phyloP scores from a whole-genome alignment of 2,329 filamentous ascomycete genomes.

The Ophiostoma sp. region DNA sequence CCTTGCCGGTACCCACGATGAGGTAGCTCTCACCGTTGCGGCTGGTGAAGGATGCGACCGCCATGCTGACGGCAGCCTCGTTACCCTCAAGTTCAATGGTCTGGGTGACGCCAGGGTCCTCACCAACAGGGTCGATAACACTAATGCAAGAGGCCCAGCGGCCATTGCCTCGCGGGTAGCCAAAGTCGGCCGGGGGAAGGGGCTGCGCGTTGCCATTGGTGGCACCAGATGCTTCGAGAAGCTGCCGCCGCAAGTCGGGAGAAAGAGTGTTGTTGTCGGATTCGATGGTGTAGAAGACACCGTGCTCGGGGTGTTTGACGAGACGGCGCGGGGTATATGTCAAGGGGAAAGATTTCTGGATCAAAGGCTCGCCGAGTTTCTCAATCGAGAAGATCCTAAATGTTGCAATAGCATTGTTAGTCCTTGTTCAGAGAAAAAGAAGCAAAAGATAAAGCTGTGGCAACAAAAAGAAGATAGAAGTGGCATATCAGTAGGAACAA shows the following conservation, averaged over 20 bases:
- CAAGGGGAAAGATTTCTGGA: slow-evolving; percentile 82
- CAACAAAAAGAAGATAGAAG: slow-evolving; percentile 27
- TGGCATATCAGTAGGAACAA: slow-evolving; percentile 91
- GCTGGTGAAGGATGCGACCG: slow-evolving; percentile 80
- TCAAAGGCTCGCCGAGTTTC: slow-evolving; percentile 78
- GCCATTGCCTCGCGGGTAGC: slow-evolving; percentile 77
- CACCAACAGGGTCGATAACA: slow-evolving; percentile 77
- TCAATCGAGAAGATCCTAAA: slow-evolving; percentile 85
- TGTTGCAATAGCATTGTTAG: slow-evolving; percentile 37
- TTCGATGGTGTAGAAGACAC: slow-evolving; percentile 92
- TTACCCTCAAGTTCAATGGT: slow-evolving; percentile 84
- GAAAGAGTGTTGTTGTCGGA: slow-evolving; percentile 90
- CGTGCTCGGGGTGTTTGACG: slow-evolving; percentile 81
- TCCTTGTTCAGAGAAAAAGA: slow-evolving; percentile 22
- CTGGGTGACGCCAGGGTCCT: slow-evolving; percentile 69
- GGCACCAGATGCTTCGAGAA: slow-evolving; percentile 69
- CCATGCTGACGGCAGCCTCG: slow-evolving; percentile 84
- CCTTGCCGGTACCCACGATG: slow-evolving; percentile 91
- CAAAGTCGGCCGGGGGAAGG: slow-evolving; percentile 79
- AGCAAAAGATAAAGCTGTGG: not conserved
- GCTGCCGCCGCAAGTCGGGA: slow-evolving; percentile 70
- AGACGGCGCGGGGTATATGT: slow-evolving; percentile 89
- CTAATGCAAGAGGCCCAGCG: slow-evolving; percentile 97
- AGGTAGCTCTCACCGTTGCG: slow-evolving; percentile 88
- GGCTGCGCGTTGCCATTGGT: slow-evolving; percentile 71